Evolutionary conservation across 1,139 yeast species (phyloP), one percentile per base, ranked within the genome.

Genomic region (Candida freyschussii): DNA sequence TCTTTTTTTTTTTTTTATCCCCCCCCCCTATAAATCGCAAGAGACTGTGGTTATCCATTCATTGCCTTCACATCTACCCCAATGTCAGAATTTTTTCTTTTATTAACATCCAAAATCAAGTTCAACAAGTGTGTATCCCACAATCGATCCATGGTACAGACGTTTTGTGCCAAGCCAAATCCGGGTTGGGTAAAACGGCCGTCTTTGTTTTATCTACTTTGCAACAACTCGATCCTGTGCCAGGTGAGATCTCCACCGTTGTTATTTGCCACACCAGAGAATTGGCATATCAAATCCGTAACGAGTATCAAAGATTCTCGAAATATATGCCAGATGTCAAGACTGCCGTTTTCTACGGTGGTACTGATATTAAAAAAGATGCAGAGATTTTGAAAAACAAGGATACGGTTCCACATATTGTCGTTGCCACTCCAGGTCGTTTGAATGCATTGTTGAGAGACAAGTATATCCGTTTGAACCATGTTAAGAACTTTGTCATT

Each of bases 111-210:
- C 14, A 21, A 17, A 14, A 12, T 12, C 10, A 45, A 82, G 98
- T 91, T 50, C 98, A 91, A 71, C 98, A 91, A 70, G 93, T 87
- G 54, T 86, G 96, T 67, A 91, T 91, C 57, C 98, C 98, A 39
- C 98, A 91, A 68, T 85, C 97, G 37, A 87, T 91, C 56, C 82
- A 91, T 55, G 98, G 98, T 59, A 89, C 96, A 45, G 98, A 91
- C 59, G 97, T 91, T 41, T 69, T 91, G 50, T 91, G 98, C 69
- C 98, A 91, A 71, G 98, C 98, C 63, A 91, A 91, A 72, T 91
- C 98, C 30, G 98, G 98, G 80, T 75, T 91, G 52, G 98, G 98
- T 79, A 91, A 91, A 65, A 91, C 98, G 39, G 98, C 98, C 32
- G 98, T 91, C 41, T 91, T 91, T 54, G 97, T 91, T 39, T 73